phyloP scores from a whole-genome alignment of 495 filamentous ascomycete species.

The Penicilliopsis zonata region DNA sequence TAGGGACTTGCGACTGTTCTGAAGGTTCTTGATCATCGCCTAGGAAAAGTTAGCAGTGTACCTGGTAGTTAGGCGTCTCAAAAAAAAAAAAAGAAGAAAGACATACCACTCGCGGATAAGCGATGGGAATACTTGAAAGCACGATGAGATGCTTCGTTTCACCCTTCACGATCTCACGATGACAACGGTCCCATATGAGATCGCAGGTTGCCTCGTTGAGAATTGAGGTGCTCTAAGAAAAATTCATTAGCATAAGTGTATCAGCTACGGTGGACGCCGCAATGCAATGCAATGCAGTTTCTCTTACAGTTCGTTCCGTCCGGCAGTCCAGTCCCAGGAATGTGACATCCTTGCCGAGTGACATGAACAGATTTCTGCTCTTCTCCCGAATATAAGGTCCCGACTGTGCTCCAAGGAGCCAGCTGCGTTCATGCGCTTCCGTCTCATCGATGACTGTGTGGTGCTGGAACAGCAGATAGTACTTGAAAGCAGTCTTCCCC shows the following conservation, averaged over 20 bases:
- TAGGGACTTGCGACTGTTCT: conserved; percentile 82
- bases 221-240: conserved; percentile 52
- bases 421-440: conserved; percentile 75
- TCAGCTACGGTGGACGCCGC: not conserved
- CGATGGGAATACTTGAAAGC: conserved; percentile 74
- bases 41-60: conserved; percentile 21
- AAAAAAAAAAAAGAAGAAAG: conserved; percentile 22
- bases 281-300: not conserved
- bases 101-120: conserved; percentile 76
- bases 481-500: conserved; percentile 88
- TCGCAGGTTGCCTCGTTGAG: conserved; percentile 73
- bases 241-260: conserved; percentile 10
- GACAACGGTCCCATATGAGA: conserved; percentile 71
- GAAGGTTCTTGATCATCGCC: conserved; percentile 53
- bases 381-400: conserved; percentile 86
- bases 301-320: conserved; percentile 64
- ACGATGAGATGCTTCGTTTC: conserved; percentile 84
- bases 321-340: conserved; percentile 85
- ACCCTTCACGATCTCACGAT: conserved; percentile 67
- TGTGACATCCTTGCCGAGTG: conserved; percentile 61
- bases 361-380: conserved; percentile 80
- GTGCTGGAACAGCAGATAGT: conserved; percentile 97
- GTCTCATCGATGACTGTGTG: conserved; percentile 74
- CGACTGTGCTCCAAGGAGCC: conserved; percentile 65
- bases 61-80: not conserved